phyloP scores from a whole-genome alignment of 345 rosid species.

The Syzygium oleosum region DNA sequence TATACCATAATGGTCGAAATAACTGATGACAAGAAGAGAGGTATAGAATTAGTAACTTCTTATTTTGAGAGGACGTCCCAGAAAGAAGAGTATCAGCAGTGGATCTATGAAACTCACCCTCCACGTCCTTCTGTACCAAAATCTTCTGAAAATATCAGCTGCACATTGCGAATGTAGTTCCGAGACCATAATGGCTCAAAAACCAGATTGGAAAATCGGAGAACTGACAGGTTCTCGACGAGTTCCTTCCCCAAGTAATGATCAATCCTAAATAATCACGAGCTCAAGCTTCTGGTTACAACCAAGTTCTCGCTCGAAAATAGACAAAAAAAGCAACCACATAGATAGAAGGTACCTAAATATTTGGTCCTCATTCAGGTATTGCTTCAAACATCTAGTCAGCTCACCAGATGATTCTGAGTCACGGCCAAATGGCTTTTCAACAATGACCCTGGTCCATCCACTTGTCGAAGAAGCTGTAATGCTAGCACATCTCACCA shows the following conservation, averaged over 20 bases:
- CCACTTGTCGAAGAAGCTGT: constrained; percentile 65
- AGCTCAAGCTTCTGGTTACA: background rate
- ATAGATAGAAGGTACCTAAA: constrained; percentile 49
- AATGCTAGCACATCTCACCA: constrained; percentile 64
- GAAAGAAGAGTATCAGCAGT: background rate
- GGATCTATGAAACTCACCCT: constrained; percentile 39
- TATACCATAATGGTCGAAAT: constrained; percentile 85
- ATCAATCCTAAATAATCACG: constrained; percentile 47
- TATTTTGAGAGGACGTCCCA: background rate
- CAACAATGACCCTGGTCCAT: constrained; percentile 90
- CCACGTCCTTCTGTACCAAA: constrained; percentile 96
- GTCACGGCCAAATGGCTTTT: constrained; percentile 94
- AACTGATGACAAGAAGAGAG: constrained; percentile 21
- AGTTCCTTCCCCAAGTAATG: constrained; percentile 95
- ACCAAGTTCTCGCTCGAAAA: background rate
- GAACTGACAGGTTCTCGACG: constrained; percentile 89
- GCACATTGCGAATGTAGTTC: constrained; percentile 80
- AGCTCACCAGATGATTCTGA: constrained; percentile 67
- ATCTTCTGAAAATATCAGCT: constrained; percentile 87
- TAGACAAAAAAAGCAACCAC: background rate
- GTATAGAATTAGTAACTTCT: background rate
- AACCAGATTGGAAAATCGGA: constrained; percentile 92
- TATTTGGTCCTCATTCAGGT: constrained; percentile 75
- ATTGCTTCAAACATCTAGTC: constrained; percentile 70
- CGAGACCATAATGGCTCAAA: constrained; percentile 91